Conservation (phyloP, 1,139 yeast genomes). For the Blastobotrys proliferans region DNA sequence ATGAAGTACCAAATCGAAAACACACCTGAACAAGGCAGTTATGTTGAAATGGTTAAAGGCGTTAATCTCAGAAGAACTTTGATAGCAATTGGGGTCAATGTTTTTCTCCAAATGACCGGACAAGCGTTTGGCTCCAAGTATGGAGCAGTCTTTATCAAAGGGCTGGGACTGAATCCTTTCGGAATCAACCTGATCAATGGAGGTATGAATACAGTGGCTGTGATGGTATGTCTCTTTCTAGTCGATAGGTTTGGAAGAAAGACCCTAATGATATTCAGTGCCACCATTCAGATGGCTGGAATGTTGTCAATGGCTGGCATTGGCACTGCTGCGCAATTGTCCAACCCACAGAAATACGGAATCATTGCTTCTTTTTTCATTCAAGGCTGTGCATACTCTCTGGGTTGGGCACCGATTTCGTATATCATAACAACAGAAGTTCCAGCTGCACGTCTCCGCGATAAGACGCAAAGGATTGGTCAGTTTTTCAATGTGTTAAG, state of each 20-base stretch:
- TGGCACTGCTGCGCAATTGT: neutral
- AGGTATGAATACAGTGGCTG: neutral
- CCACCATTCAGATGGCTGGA: neutral
- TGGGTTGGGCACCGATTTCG: constrained; percentile 14
- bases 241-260: neutral
- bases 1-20: neutral
- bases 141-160: neutral
- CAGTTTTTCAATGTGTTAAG: constrained; percentile 10
- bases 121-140: neutral
- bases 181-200: neutral
- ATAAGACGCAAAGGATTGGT: constrained; percentile 11
- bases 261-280: neutral
- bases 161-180: neutral
- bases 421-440: constrained; percentile 14
- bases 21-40: neutral
- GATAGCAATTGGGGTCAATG: neutral
- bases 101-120: neutral
- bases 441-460: constrained; percentile 8
- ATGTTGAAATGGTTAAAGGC: neutral
- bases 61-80: neutral
- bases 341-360: neutral
- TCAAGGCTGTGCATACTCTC: constrained; percentile 1
- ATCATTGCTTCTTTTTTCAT: constrained; percentile 7
- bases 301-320: neutral
- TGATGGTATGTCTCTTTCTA: neutral